phyloP scores from a whole-genome alignment of 768 basidiomycete species.

The Amanita subjunquillea region DNA sequence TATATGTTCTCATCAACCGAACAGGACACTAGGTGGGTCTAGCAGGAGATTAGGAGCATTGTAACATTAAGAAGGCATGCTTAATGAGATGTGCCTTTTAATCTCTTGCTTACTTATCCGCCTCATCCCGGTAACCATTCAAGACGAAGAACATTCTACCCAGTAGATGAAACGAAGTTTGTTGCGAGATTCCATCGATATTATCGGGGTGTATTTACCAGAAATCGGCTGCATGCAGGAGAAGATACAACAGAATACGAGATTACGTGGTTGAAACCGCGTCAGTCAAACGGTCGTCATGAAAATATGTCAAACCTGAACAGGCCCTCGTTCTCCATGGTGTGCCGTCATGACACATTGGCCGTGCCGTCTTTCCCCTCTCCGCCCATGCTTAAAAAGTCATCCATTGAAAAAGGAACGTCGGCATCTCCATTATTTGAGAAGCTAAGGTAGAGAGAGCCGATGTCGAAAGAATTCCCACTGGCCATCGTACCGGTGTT shows the following conservation, averaged over 20 bases:
- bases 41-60: background rate
- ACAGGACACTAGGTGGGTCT: conserved; percentile 36
- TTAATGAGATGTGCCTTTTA: too few species aligned
- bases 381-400: conserved; percentile 35
- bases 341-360: background rate
- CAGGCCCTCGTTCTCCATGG: background rate
- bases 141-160: conserved; percentile 16
- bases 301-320: background rate
- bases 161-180: conserved; percentile 5
- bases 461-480: conserved; percentile 34
- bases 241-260: background rate
- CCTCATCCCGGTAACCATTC: background rate
- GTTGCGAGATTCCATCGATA: too few species aligned
- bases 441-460: conserved; percentile 32
- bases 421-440: conserved; percentile 23
- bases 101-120: too few species aligned
- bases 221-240: background rate
- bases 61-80: too few species aligned
- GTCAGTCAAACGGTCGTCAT: background rate
- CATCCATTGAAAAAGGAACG: conserved; percentile 36
- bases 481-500: conserved; percentile 14
- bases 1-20: conserved; percentile 37
- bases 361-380: conserved; percentile 7
- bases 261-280: background rate
- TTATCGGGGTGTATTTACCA: background rate